A percentile compares a stretch with the other conserved stretches of the same genome.
phyloP scores from a whole-genome alignment of 2,329 filamentous ascomycete species.

The Calonectria leucothoes region DNA sequence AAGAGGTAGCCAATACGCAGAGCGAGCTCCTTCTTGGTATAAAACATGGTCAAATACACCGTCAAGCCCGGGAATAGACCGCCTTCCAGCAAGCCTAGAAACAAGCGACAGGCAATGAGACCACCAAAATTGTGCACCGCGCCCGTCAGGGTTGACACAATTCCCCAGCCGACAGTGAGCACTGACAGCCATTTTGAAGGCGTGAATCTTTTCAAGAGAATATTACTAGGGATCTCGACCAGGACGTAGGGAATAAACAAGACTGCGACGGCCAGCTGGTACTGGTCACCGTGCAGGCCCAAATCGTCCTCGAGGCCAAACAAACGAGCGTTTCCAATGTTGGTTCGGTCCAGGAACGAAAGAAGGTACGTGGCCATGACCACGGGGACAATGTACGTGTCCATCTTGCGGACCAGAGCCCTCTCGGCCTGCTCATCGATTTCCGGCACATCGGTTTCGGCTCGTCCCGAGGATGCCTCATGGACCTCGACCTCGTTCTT shows the following conservation, averaged over 20 bases:
- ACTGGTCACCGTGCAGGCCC: conserved; percentile 69
- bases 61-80: conserved; percentile 65
- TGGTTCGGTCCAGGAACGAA: conserved; percentile 52
- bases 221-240: conserved; percentile 67
- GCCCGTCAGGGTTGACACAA: conserved; percentile 64
- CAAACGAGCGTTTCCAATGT: conserved; percentile 57
- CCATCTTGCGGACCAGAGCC: conserved; percentile 12
- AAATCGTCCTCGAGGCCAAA: conserved; percentile 62
- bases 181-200: conserved; percentile 64
- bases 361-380: conserved; percentile 17
- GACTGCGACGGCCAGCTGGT: conserved; percentile 70
- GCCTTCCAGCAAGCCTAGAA: conserved; percentile 53
- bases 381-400: conserved; percentile 11
- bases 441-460: neutral
- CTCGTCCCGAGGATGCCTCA: neutral
- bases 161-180: conserved; percentile 65
- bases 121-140: conserved; percentile 62
- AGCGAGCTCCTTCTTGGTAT: conserved; percentile 66
- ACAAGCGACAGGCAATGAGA: conserved; percentile 58
- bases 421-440: conserved; percentile 6
- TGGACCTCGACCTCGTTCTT: neutral
- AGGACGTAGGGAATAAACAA: conserved; percentile 70
- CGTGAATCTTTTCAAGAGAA: conserved; percentile 64
- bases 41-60: conserved; percentile 67
- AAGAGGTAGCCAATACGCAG: conserved; percentile 67